These are phyloP conservation scores for Saraca asoca DNA, from an alignment of 331 rosid species.

Conservation along the genomic window DNA sequence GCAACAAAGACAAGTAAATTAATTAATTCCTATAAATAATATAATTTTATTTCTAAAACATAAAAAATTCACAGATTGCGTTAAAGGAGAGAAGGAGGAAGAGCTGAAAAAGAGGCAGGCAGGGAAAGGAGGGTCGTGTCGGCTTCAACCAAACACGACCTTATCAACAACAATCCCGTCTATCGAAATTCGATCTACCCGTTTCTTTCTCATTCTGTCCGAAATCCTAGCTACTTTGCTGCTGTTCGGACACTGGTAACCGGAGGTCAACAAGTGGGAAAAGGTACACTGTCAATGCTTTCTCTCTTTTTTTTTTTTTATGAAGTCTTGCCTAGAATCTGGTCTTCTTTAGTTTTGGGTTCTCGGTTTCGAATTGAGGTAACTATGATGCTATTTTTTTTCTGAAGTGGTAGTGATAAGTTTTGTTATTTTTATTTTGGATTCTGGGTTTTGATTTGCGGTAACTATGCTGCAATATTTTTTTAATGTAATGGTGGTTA, in stretches of 20 bases:
- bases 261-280: not conserved
- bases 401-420: too few relatives aligned
- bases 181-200: slow-evolving; percentile 35
- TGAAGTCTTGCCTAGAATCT: not conserved
- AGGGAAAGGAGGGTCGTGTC: slow-evolving; percentile 67
- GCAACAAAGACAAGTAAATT: not conserved
- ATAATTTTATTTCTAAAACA: not conserved
- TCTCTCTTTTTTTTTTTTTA: not conserved
- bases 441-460: too few relatives aligned
- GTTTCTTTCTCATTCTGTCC: slow-evolving; percentile 33
- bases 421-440: too few relatives aligned
- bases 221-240: slow-evolving; percentile 28
- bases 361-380: not conserved
- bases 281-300: not conserved
- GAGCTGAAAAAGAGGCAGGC: slow-evolving; percentile 37
- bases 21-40: not conserved
- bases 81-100: slow-evolving; percentile 5
- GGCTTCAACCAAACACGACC: slow-evolving; percentile 95
- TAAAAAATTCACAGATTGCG: not conserved
- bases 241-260: slow-evolving; percentile 7
- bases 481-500: too few relatives aligned
- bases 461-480: too few relatives aligned
- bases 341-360: slow-evolving; percentile 12
- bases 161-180: slow-evolving; percentile 49
- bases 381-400: too few relatives aligned